Evolutionary conservation across 1,284 basidiomycete genomes (phyloP).

Genomic region (Austroboletus niveus): DNA sequence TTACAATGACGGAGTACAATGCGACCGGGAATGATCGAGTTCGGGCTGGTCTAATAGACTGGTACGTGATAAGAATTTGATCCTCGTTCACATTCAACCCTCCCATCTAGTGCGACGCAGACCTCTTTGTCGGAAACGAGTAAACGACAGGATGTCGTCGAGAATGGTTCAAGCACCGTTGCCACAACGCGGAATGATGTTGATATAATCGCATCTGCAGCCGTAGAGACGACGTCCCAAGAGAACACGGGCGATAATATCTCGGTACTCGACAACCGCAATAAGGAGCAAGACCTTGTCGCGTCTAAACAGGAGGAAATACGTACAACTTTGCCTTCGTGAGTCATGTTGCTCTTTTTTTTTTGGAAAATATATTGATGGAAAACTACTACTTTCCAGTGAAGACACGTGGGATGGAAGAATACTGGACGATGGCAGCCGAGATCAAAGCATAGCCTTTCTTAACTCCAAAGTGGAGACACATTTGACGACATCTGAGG

Average conservation of each 20-base stretch:
- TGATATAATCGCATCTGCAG: not conserved
- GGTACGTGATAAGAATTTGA: not conserved
- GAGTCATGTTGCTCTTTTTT: not conserved
- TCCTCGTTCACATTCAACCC: not conserved
- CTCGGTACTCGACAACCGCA: not conserved
- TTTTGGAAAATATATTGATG: not conserved
- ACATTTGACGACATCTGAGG: no score
- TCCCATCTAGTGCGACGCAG: not conserved
- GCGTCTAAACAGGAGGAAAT: not conserved
- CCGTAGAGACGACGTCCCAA: not conserved
- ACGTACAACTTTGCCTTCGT: not conserved
- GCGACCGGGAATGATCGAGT: not conserved
- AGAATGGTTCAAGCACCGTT: not conserved
- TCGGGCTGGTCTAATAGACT: not conserved
- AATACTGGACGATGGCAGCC: not conserved
- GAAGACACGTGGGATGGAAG: not conserved
- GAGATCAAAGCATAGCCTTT: not conserved
- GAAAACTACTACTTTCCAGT: not conserved
- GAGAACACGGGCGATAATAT: not conserved
- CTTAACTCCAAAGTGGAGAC: not conserved
- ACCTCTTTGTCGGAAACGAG: not conserved
- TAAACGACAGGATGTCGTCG: not conserved
- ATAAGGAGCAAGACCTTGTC: not conserved
- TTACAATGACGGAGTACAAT: not conserved
- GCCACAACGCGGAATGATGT: not conserved